These are phyloP conservation scores for Biscogniauxia marginata DNA, from an alignment of 2,329 filamentous ascomycete genomes.

Conservation along the genomic window DNA sequence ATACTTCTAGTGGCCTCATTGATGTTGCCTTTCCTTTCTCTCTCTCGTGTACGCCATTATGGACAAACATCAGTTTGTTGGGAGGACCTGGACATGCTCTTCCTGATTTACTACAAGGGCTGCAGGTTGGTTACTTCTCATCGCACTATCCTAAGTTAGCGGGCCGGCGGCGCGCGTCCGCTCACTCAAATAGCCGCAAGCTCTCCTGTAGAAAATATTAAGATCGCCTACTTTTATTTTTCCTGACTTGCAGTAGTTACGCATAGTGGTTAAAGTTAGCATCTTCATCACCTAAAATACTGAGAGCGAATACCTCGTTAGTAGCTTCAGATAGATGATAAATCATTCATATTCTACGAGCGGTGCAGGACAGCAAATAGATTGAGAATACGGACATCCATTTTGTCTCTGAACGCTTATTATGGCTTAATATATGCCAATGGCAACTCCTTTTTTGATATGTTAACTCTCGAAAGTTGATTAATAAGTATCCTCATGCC, in stretches of 20 bases:
- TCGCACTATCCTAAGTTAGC: conserved; percentile 8
- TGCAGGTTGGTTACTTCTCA: conserved; percentile 14
- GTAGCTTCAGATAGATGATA: not conserved
- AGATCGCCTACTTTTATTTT: conserved; percentile 14
- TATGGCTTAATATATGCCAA: not conserved
- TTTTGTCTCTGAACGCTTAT: not conserved
- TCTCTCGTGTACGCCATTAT: conserved; percentile 8
- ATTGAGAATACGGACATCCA: not conserved
- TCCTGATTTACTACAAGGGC: conserved; percentile 13
- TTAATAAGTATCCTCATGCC: not conserved
- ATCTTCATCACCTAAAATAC: not conserved
- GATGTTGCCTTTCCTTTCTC: not conserved
- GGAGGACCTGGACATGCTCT: conserved; percentile 13
- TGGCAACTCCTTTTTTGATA: not conserved
- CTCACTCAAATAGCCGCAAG: not conserved
- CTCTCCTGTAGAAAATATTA: not conserved
- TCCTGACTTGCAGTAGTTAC: conserved; percentile 10
- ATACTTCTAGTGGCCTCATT: no score
- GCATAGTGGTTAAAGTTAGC: not conserved
- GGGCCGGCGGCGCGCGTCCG: not conserved
- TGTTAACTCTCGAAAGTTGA: not conserved
- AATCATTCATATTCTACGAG: not conserved
- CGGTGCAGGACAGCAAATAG: not conserved
- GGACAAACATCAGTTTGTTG: conserved; percentile 9
- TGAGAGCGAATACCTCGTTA: not conserved